Evolutionary conservation across 805 yeast species (phyloP).

Genomic region (Saccharomycopsis microspora): DNA sequence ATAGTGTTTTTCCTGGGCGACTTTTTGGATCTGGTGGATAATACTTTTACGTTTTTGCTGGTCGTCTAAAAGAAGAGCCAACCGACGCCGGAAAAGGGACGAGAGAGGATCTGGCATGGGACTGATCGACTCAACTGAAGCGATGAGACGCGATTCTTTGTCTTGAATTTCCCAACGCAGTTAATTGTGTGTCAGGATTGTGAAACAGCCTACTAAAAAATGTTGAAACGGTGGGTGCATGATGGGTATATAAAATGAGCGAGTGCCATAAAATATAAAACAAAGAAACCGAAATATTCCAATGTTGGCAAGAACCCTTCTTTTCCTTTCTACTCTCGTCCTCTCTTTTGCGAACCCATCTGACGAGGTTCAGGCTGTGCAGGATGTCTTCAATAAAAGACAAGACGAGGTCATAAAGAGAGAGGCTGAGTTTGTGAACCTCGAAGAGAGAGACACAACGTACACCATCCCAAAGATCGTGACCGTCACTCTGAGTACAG

Average conservation of each 20-base stretch:
- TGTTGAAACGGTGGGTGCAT: too few species aligned
- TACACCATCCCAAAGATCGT: slow-evolving; percentile 4
- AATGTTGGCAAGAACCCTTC: too few species aligned
- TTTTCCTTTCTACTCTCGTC: too few species aligned
- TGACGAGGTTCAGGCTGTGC: too few species aligned
- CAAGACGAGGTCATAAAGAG: too few species aligned
- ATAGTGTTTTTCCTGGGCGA: slow-evolving; percentile 12
- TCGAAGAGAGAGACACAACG: slow-evolving; percentile 5
- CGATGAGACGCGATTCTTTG: not conserved
- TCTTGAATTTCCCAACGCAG: not conserved
- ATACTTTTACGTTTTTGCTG: slow-evolving; percentile 14
- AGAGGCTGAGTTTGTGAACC: not conserved
- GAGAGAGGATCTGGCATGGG: not conserved
- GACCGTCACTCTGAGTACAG: slow-evolving; percentile 5
- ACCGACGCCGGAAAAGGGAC: not conserved
- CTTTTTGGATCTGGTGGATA: slow-evolving; percentile 11
- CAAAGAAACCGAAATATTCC: too few species aligned
- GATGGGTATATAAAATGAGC: too few species aligned
- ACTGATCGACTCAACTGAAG: not conserved
- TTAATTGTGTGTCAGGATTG: too few species aligned
- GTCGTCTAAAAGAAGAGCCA: slow-evolving; percentile 9
- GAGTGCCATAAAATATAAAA: too few species aligned
- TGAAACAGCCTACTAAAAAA: too few species aligned
- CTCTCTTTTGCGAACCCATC: too few species aligned
- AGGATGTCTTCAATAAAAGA: too few species aligned